Evolutionary conservation across 2,329 filamentous ascomycete species (phyloP), one percentile per base, ranked within the genome.

Genomic region (Endothia cerciana): DNA sequence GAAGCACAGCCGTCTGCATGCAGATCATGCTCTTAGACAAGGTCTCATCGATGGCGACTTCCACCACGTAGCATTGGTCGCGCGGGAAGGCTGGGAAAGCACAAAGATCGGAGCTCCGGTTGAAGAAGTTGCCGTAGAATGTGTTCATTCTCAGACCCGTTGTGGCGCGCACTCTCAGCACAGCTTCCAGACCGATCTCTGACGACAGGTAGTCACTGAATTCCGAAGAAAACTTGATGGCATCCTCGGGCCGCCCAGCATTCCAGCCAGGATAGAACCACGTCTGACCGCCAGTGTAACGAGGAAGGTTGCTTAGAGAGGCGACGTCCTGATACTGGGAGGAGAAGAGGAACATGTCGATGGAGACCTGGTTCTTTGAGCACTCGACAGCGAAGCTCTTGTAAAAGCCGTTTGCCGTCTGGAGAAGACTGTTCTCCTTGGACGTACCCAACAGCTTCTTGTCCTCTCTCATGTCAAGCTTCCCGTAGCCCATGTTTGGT

Each of bases 101-200:
- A 77, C 95, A 98, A 40, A 99, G 87, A 80, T 99, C 95, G 19
- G 94, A 97, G 76, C 93, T 97, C 72, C 95, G 88, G 82, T 98
- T 99, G 85, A 99, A 99, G 80, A 99, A 99, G 82, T 99, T 99
- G 71, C 95, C 95, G 78, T 98, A 99, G 80, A 99, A 99, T 1
- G 94, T 94, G 81, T 90, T 97, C 91, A 98, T 98, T 63, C 95
- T 89, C 66, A 99, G 81, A 62, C 95, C 95, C 30, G 94, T 98
- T 1, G 94, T 97, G 22, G 95, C 95, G 71, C 95, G 90, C 47
- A 99, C 95, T 76, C 95, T 91, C 64, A 99, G 89, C 45, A 99
- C 95, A 53, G 95, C 95, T 79, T 99, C 95, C 43, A 99, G 81
- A 0, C 94, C 95, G 74, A 99, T 97, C 78, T 99, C 95, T 0